Evolutionary conservation across 345 rosid genomes (phyloP).

Genomic region (Euphorbia lathyris): DNA sequence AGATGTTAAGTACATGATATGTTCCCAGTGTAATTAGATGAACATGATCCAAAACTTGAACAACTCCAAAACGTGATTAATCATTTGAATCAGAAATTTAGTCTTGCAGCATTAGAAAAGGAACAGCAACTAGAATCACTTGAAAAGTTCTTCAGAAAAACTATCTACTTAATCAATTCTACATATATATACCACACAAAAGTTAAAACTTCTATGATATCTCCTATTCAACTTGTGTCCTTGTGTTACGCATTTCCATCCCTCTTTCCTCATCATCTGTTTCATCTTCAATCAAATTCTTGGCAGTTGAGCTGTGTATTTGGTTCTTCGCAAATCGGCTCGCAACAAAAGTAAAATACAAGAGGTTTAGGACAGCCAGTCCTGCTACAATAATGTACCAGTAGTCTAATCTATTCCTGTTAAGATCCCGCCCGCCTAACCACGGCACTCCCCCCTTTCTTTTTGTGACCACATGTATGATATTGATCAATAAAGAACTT

Average conservation of each 20-base stretch:
- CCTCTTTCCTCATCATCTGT: neutral
- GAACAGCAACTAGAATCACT: no score
- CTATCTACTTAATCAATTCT: no score
- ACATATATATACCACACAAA: no score
- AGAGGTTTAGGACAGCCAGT: conserved; percentile 36
- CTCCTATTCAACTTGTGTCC: no score
- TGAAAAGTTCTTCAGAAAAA: no score
- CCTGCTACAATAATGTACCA: conserved; percentile 49
- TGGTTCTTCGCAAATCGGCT: conserved; percentile 21
- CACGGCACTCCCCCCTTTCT: conserved; percentile 34
- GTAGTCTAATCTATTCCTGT: conserved; percentile 46
- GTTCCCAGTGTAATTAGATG: no score
- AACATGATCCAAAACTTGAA: no score
- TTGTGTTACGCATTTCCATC: neutral
- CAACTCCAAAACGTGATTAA: no score
- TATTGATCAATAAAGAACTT: conserved; percentile 42
- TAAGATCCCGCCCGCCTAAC: conserved; percentile 65
- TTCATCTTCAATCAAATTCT: neutral
- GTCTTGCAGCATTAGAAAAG: no score
- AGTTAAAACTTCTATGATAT: no score
- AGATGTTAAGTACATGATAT: no score
- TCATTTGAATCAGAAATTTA: no score
- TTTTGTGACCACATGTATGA: conserved; percentile 30
- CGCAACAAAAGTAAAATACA: conserved; percentile 54
- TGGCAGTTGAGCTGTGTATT: neutral